Percentiles rank a stretch among this genome's conserved stretches.
phyloP scores from a whole-genome alignment of 257 asterid genomes.

The Thymus quinquecostatus region DNA sequence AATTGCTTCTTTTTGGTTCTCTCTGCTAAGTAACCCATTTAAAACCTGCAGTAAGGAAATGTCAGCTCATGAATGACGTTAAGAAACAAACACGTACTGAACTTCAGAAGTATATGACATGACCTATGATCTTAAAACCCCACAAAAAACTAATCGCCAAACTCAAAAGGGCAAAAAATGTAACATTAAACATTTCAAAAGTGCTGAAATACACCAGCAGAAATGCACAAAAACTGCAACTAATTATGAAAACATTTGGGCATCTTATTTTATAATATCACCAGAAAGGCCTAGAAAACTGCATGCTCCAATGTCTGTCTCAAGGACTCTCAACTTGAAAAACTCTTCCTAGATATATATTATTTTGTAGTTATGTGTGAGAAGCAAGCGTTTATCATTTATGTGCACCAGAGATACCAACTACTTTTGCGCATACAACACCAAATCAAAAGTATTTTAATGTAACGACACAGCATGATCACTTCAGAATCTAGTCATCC shows the following conservation, averaged over 20 bases:
- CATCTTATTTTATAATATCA: conserved; percentile 12
- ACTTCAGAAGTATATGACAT: background rate
- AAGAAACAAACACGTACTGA: background rate
- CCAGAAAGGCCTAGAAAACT: conserved; percentile 1
- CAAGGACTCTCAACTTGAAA: background rate
- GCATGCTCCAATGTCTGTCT: conserved; percentile 21
- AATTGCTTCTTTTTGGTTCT: conserved; percentile 92
- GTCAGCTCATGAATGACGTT: conserved; percentile 9
- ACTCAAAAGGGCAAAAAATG: background rate
- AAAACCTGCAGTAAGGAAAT: conserved; percentile 66
- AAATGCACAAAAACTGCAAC: background rate
- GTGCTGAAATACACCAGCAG: conserved; percentile 8
- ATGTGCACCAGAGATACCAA: conserved; percentile 19
- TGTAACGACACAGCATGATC: conserved; percentile 20
- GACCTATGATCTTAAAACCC: background rate
- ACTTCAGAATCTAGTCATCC: conserved; percentile 26
- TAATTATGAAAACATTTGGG: background rate
- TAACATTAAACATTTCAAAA: background rate
- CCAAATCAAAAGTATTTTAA: conserved; percentile 3
- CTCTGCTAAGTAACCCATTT: conserved; percentile 94
- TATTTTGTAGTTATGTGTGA: background rate
- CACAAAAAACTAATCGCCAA: too few species aligned
- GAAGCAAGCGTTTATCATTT: conserved; percentile 24
- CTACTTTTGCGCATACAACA: conserved; percentile 8
- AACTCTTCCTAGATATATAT: background rate